Evolutionary conservation across 345 rosid species (phyloP), one percentile per base, ranked within the genome.

Genomic region (Cardiospermum halicacabum): DNA sequence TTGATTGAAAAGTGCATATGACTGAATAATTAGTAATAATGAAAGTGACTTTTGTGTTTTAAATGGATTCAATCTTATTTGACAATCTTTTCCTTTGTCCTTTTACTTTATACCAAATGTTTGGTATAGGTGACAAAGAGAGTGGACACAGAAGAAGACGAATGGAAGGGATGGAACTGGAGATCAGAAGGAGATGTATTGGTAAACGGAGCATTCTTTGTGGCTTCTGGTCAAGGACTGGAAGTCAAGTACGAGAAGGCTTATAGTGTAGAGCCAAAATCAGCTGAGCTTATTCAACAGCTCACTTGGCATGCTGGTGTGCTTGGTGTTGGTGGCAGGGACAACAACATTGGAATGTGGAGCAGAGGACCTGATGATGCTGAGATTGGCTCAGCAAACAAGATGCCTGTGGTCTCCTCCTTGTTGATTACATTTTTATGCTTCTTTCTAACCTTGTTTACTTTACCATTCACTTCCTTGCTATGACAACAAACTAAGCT

Each of bases 81-180:
- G 39, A 34, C 9, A 34, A 34, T 34, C 39, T n/a, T n/a, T n/a
- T n/a, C n/a, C n/a, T n/a, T n/a, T n/a, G n/a, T 34, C 39, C 8
- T 34, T 4, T 34, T 34, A 4, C 39, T n/a, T n/a, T n/a, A n/a
- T n/a, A n/a, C n/a, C n/a, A n/a, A n/a, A n/a, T n/a, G n/a, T n/a
- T n/a, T n/a, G 53, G 50, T 22, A 75, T 78, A 92, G 97, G 98
- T 93, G 16, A 93, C 99, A 0, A 94, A 94, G 73, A 70, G 99
- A 68, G 88, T 94, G 59, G 95, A 94, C 21, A 87, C 99, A 7
- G 78, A 53, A 1, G 89, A 84, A 2, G 88, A 77, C 0, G 71
- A 85, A 0, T 94, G 99, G 99, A 88, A 54, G 48, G 87, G 65
- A 5, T 94, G 99, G 99, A 88, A 89, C 32, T 93, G 98, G 98